Evolutionary conservation across 2,329 filamentous ascomycete genomes (phyloP).

Genomic region (Neonectria coccinea): DNA sequence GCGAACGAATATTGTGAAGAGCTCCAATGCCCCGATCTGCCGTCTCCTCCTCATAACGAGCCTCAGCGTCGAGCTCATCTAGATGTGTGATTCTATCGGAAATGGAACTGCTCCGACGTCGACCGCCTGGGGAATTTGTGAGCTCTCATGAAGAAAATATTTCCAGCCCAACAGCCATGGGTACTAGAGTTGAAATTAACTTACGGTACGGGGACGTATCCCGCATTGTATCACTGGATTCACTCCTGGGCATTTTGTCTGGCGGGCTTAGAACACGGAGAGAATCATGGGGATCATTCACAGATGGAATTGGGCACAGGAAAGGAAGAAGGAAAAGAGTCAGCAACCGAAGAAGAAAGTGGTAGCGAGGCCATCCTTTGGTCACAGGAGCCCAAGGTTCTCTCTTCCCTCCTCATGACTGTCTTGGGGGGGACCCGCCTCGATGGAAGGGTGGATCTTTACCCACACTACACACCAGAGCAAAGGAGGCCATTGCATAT

Average conservation of each 20-base stretch:
- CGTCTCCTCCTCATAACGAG: conserved; percentile 56
- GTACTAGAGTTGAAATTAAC: conserved; percentile 24
- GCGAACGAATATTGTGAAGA: conserved; percentile 51
- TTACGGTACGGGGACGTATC: conserved; percentile 45
- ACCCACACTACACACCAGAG: conserved; percentile 19
- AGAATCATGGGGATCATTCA: conserved; percentile 30
- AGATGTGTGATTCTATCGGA: conserved; percentile 43
- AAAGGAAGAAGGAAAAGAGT: conserved; percentile 8
- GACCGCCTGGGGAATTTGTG: conserved; percentile 38
- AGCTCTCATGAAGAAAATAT: conserved; percentile 24
- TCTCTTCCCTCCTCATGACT: conserved; percentile 36
- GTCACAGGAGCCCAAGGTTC: conserved; percentile 30
- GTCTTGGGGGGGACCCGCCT: conserved; percentile 16
- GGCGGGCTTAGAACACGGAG: conserved; percentile 12
- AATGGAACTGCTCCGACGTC: conserved; percentile 40
- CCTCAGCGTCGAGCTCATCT: conserved; percentile 56
- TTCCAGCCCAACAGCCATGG: conserved; percentile 1
- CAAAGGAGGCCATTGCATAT: conserved; percentile 22
- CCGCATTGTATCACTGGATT: conserved; percentile 45
- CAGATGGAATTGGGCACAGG: conserved; percentile 24
- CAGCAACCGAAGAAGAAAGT: conserved; percentile 11
- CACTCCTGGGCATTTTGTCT: conserved; percentile 41
- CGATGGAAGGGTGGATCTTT: conserved; percentile 25
- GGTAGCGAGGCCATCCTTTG: conserved; percentile 15
- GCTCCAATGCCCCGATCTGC: conserved; percentile 51